Percentiles rank a stretch among this genome's conserved stretches.
Conservation (phyloP, 495 filamentous ascomycete genomes). For the Aspergillus sclerotioniger region DNA sequence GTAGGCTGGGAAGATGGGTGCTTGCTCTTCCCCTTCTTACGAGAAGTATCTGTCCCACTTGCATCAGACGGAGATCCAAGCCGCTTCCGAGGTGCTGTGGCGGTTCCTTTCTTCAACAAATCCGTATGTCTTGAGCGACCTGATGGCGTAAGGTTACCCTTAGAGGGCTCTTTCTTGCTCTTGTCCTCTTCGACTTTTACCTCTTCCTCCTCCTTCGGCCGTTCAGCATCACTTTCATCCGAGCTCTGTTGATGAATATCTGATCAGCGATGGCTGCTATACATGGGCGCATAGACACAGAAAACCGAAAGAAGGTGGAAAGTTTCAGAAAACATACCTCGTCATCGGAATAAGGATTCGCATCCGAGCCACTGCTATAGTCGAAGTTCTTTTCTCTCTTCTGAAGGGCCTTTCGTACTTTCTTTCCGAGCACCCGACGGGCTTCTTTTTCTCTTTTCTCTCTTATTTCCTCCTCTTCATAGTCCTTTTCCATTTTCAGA, state of each 20-base stretch:
- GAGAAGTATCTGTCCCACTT: constrained; percentile 83
- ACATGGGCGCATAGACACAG: neutral
- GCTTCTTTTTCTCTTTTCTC: constrained; percentile 66
- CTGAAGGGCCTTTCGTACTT: constrained; percentile 71
- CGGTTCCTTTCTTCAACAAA: constrained; percentile 55
- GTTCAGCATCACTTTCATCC: constrained; percentile 49
- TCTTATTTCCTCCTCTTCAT: constrained; percentile 73
- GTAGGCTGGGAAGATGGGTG: constrained; percentile 45
- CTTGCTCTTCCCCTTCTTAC: constrained; percentile 84
- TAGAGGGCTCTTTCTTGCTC: constrained; percentile 55
- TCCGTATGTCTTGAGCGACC: constrained; percentile 53
- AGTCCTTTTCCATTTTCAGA: constrained; percentile 79
- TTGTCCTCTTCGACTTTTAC: constrained; percentile 66
- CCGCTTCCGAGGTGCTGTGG: constrained; percentile 65
- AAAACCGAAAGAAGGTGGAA: neutral
- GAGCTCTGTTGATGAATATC: constrained; percentile 31
- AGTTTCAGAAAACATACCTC: constrained; percentile 34
- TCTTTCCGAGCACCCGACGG: constrained; percentile 67
- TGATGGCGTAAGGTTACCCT: constrained; percentile 73
- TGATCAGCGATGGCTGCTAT: neutral
- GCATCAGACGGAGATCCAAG: constrained; percentile 88
- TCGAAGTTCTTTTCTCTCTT: constrained; percentile 82
- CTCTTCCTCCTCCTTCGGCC: constrained; percentile 64
- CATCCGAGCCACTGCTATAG: constrained; percentile 73
- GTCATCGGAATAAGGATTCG: constrained; percentile 70